Evolutionary conservation across 2,329 filamentous ascomycete species (phyloP).

Genomic region (Lasiodiplodia gonubiensis): DNA sequence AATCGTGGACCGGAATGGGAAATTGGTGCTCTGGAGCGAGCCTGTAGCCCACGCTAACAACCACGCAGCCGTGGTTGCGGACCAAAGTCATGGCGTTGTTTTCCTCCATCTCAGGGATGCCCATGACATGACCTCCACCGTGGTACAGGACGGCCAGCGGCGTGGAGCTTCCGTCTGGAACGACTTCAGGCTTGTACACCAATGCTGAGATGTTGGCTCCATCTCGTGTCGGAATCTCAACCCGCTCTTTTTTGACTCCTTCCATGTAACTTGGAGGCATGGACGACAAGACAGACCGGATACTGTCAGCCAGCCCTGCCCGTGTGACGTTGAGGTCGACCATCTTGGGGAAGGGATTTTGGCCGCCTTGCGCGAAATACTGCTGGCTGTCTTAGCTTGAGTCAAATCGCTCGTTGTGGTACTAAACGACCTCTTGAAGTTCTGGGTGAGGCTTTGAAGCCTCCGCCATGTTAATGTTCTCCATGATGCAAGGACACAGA

Average conservation of each 20-base stretch:
- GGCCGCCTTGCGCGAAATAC: not conserved
- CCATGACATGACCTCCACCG: conserved; percentile 33
- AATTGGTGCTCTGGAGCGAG: conserved; percentile 67
- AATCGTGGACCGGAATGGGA: conserved; percentile 66
- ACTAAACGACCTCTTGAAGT: not conserved
- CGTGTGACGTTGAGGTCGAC: not conserved
- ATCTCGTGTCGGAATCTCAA: conserved; percentile 4
- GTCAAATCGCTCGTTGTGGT: not conserved
- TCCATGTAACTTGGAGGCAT: conserved; percentile 1
- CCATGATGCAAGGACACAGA: not conserved
- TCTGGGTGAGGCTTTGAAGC: not conserved
- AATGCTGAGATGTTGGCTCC: not conserved
- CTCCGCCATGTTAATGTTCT: not conserved
- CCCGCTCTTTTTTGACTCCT: not conserved
- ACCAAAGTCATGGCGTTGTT: conserved; percentile 38
- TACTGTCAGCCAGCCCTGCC: not conserved
- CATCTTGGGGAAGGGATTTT: not conserved
- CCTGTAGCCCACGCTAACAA: conserved; percentile 66
- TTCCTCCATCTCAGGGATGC: conserved; percentile 30
- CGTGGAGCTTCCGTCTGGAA: not conserved
- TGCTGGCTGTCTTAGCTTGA: not conserved
- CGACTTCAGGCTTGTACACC: not conserved
- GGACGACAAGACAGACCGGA: not conserved
- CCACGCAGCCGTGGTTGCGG: conserved; percentile 62
- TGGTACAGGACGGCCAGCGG: conserved; percentile 34